These are phyloP conservation scores for Trichoderma sp. DNA, from an alignment of 2,329 filamentous ascomycete species.

Conservation along the genomic window DNA sequence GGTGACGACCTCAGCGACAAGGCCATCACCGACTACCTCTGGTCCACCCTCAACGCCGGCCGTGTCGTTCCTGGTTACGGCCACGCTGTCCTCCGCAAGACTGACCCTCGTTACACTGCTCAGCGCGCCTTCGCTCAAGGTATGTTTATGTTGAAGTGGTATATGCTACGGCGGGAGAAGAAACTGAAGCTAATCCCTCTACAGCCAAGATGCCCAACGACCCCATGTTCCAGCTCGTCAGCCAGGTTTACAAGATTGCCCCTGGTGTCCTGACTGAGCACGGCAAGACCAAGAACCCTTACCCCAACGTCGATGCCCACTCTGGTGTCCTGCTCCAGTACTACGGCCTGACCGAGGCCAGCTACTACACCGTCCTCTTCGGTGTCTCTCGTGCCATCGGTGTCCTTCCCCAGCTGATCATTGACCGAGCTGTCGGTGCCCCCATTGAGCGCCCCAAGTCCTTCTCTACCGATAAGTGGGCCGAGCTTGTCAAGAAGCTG, in stretches of 20 bases:
- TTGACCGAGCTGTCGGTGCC: slow-evolving; percentile 93
- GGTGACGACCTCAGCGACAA: slow-evolving; percentile 94
- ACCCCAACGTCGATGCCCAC: slow-evolving; percentile 98
- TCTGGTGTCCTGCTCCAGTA: slow-evolving; percentile 98
- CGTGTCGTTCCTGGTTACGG: slow-evolving; percentile 98
- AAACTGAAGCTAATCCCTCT: slow-evolving; percentile 29
- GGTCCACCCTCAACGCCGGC: slow-evolving; percentile 91
- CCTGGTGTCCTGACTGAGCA: slow-evolving; percentile 97
- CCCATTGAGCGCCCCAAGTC: slow-evolving; percentile 99
- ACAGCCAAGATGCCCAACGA: slow-evolving; percentile 83
- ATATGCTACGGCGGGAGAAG: neutral
- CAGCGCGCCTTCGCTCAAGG: slow-evolving; percentile 92
- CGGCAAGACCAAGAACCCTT: slow-evolving; percentile 99
- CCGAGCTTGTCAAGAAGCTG: slow-evolving; percentile 88
- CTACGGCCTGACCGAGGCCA: slow-evolving; percentile 98
- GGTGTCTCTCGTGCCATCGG: slow-evolving; percentile 97
- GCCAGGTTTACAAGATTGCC: slow-evolving; percentile 99
- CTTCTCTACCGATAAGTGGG: slow-evolving; percentile 96
- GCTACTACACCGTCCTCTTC: slow-evolving; percentile 99
- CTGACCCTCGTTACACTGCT: slow-evolving; percentile 96
- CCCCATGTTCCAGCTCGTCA: slow-evolving; percentile 99
- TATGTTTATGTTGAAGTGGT: slow-evolving; percentile 26
- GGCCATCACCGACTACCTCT: slow-evolving; percentile 97
- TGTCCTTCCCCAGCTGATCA: slow-evolving; percentile 98
- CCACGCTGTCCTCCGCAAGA: slow-evolving; percentile 99